Percentiles rank a stretch among this genome's conserved stretches.
Evolutionary conservation across 2,329 filamentous ascomycete genomes (phyloP).

Genomic region (Karstenula rhodostoma): DNA sequence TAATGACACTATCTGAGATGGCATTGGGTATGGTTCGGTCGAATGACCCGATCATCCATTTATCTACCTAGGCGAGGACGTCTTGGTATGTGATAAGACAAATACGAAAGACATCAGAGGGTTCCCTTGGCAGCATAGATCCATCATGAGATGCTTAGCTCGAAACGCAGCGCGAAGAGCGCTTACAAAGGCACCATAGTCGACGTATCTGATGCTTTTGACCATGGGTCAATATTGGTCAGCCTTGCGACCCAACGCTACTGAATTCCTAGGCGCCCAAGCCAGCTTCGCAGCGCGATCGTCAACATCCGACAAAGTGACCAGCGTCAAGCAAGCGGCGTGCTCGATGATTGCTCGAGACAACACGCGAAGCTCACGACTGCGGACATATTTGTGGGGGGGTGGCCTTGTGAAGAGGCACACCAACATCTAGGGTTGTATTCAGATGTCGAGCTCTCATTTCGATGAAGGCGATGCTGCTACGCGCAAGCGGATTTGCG

Average conservation of each 20-base stretch:
- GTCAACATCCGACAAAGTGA: background rate
- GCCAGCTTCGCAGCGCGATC: background rate
- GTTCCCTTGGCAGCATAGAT: background rate
- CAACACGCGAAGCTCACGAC: background rate
- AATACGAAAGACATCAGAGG: background rate
- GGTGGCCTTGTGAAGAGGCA: background rate
- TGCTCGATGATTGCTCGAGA: background rate
- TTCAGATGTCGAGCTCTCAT: background rate
- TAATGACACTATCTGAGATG: background rate
- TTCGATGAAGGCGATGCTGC: background rate
- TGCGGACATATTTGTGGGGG: background rate
- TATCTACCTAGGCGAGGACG: background rate
- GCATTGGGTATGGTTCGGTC: background rate
- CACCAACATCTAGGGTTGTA: background rate
- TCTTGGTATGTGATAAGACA: background rate
- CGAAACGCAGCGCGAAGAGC: background rate
- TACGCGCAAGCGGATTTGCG: background rate
- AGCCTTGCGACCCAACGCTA: conserved; percentile 1
- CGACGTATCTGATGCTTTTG: background rate
- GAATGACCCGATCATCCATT: background rate
- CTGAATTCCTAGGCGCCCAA: background rate
- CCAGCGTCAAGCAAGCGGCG: background rate
- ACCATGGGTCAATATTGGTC: background rate
- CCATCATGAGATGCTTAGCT: background rate
- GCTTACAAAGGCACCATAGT: background rate